A percentile compares a stretch with the other conserved stretches of the same genome.
phyloP scores from a whole-genome alignment of 805 yeast genomes.

The Wickerhamomyces ciferrii region DNA sequence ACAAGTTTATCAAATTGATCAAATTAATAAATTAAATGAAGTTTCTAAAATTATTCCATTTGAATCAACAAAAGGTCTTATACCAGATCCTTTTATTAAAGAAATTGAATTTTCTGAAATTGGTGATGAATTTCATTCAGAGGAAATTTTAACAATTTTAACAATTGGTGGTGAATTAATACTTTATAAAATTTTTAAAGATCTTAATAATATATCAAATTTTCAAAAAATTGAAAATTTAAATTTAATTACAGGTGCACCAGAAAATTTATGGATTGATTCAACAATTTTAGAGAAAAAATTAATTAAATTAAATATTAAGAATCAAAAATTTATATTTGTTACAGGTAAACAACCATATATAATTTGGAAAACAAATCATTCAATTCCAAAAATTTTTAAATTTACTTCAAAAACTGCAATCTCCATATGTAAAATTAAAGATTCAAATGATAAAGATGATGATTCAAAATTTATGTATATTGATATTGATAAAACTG shows the following conservation, averaged over 20 bases:
- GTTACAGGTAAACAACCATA: conserved; percentile 74
- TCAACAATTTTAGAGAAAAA: conserved; percentile 59
- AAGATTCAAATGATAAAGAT: conserved; percentile 4
- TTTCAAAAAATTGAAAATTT: conserved; percentile 33
- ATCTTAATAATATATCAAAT: conserved; percentile 34
- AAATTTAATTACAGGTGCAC: conserved; percentile 67
- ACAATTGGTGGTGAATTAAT: conserved; percentile 80
- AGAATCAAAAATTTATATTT: conserved; percentile 55
- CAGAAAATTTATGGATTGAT: conserved; percentile 66
- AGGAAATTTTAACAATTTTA: conserved; percentile 62
- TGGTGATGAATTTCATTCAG: conserved; percentile 51
- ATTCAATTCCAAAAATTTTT: conserved; percentile 59
- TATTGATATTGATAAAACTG: conserved; percentile 64
- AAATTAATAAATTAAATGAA: conserved; percentile 31
- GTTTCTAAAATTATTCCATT: conserved; percentile 31
- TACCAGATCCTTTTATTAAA: conserved; percentile 72
- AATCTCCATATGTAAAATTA: conserved; percentile 58
- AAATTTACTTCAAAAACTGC: conserved; percentile 61
- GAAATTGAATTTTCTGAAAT: conserved; percentile 58
- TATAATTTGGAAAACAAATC: conserved; percentile 57
- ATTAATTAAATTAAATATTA: conserved; percentile 53
- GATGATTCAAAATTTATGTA: conserved; percentile 46
- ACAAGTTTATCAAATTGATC: conserved; percentile 30
- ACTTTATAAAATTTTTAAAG: conserved; percentile 54
- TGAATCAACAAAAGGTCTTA: conserved; percentile 27